Base-by-base conservation (phyloP, 2,329 filamentous ascomycete genomes). In the Saccharata proteae region DNA sequence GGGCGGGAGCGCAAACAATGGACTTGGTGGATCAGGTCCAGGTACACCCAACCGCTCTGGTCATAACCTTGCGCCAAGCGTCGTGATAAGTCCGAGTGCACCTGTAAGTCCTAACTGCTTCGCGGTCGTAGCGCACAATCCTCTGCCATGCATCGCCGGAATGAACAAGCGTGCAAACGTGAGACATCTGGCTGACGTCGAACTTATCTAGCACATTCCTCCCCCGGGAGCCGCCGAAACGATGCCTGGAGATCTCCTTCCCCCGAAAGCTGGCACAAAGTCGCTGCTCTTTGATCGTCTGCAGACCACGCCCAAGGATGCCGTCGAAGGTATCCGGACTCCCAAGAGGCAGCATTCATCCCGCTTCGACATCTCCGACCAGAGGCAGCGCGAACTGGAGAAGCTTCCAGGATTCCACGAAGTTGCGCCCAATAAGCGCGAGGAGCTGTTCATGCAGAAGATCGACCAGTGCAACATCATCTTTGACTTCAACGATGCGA, bases 381-480 rank as follows among this genome's bases (percentile, higher is more conserved):
- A 96, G 51, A 67, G 71, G 39, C 71, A 76, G 55, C 76, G 90
- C 49, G 90, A 98, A 57, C 69, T 98, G 30, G 90, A 98, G 58
- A 98, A 98, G 62, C 68, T 98, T 15, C 88, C 90, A 2, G 90
- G 90, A 20, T 98, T 98, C 59, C 90, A 98, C 50, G 90, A 98
- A 59, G 90, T 96, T 16, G 81, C 88, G 8, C 90, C 90, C 11
- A 93, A 93, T 54, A 77, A 88, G 40, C 76, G 90, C 39, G 86
- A 94, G 60, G 88, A 96, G 46, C 72, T 98, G 12, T 98, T 98
- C 61, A 94, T 98, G 86, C 86, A 96, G 54, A 98, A 98, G 69
- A 90, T 98, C 46, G 90, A 96, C 49, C 90, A 98, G 57, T 98
- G 90, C 67, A 98, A 98, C 54, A 92, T 98, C 64, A 98, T 98